Conservation (phyloP, 164 flowering plant species). For the Aristolochia californica region DNA sequence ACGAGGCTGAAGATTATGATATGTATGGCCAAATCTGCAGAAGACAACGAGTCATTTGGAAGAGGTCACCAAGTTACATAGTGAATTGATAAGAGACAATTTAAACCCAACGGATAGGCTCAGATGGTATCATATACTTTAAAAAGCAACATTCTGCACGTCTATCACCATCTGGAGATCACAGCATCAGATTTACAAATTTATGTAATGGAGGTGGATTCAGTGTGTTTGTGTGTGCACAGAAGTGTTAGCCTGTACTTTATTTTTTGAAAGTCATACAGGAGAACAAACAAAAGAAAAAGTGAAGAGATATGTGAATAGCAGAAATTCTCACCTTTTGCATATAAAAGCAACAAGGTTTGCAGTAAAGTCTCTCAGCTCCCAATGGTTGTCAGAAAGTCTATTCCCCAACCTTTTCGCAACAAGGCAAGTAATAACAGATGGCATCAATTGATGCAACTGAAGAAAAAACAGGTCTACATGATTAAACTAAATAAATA, state of each 20-base stretch:
- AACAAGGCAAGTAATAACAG: conserved; percentile 89
- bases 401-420: conserved; percentile 75
- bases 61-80: neutral
- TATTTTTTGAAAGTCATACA: too few species aligned
- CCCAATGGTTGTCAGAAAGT: conserved; percentile 87
- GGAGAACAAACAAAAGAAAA: too few species aligned
- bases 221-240: too few species aligned
- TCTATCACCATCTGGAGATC: too few species aligned
- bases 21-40: conserved; percentile 79
- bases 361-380: conserved; percentile 79
- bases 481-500: neutral
- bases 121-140: neutral
- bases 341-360: conserved; percentile 76
- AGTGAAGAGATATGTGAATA: too few species aligned
- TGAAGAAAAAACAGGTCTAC: conserved; percentile 19
- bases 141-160: neutral
- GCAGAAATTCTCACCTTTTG: conserved; percentile 45
- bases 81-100: too few species aligned
- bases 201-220: too few species aligned
- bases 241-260: too few species aligned
- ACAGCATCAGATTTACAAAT: too few species aligned
- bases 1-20: conserved; percentile 77
- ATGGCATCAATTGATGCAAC: conserved; percentile 96
- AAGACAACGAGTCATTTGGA: neutral
- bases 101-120: too few species aligned